Evolutionary conservation across 2,329 filamentous ascomycete species (phyloP).

Genomic region (Tricladium varicosporioides): DNA sequence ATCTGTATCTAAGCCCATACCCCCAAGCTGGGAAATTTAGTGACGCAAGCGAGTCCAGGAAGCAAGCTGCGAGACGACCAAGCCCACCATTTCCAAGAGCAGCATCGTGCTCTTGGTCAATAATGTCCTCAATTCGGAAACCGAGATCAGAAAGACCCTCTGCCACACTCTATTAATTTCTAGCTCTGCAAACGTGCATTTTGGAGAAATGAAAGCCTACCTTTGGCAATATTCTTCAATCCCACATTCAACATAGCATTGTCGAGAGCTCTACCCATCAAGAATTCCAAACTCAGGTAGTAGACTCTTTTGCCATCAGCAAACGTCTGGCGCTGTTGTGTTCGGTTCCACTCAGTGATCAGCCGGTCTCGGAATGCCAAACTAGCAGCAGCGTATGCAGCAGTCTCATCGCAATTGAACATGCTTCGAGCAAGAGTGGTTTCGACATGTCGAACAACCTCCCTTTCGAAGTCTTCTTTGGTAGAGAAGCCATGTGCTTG

Average conservation of each 20-base stretch:
- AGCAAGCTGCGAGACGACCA: conserved; percentile 91
- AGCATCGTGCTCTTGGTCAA: conserved; percentile 92
- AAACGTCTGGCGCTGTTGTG: conserved; percentile 92
- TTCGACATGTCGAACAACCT: conserved; percentile 91
- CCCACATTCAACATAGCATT: conserved; percentile 98
- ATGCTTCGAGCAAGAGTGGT: conserved; percentile 93
- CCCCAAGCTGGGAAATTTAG: conserved; percentile 97
- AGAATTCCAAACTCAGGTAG: conserved; percentile 94
- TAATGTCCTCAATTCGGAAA: conserved; percentile 95
- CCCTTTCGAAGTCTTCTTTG: conserved; percentile 81
- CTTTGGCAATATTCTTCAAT: conserved; percentile 77
- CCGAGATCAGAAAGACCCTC: conserved; percentile 85
- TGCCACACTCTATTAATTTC: conserved; percentile 36
- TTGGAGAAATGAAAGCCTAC: conserved; percentile 45
- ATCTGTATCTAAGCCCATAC: conserved; percentile 91
- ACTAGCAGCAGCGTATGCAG: conserved; percentile 87
- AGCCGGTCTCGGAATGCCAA: conserved; percentile 90
- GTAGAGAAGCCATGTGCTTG: conserved; percentile 67
- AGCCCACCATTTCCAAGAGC: conserved; percentile 95
- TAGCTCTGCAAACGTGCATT: not conserved
- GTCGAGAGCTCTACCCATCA: conserved; percentile 95
- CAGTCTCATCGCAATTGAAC: conserved; percentile 95
- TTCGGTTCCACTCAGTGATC: conserved; percentile 96
- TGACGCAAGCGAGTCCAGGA: conserved; percentile 92
- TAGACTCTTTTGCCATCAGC: conserved; percentile 91